Percentiles rank a stretch among this genome's conserved stretches.
Conservation (phyloP, 2,329 filamentous ascomycete genomes). For the Orbilia ellipsospora region DNA sequence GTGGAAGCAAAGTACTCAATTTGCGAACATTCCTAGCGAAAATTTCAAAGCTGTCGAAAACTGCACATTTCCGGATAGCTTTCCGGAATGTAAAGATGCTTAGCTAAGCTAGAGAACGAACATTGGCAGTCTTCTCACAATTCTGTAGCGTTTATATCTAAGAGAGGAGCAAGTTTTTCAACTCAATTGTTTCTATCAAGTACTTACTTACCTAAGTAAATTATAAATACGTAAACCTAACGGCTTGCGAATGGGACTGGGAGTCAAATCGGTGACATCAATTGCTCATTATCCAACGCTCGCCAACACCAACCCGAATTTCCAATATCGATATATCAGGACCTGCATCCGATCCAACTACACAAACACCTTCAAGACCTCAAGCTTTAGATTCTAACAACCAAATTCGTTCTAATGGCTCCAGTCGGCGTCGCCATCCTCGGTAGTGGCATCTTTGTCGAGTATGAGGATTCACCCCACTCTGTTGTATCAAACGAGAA, state of each 20-base stretch:
- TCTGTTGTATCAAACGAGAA: neutral
- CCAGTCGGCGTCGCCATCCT: constrained; percentile 71
- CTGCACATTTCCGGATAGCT: neutral
- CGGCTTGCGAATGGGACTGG: too few relatives aligned
- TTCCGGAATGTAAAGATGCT: constrained; percentile 1
- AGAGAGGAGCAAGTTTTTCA: neutral
- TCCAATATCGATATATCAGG: too few relatives aligned
- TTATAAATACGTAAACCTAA: too few relatives aligned
- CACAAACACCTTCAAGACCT: neutral
- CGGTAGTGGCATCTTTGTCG: constrained; percentile 73
- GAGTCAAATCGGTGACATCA: constrained; percentile 26
- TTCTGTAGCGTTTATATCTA: too few relatives aligned
- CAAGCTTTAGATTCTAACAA: neutral
- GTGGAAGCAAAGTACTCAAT: too few relatives aligned
- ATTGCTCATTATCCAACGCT: constrained; percentile 32
- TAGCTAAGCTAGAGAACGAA: neutral
- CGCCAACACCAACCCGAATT: constrained; percentile 19
- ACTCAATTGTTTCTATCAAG: too few relatives aligned
- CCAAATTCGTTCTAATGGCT: constrained; percentile 58
- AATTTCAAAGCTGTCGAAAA: neutral
- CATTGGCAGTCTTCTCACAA: neutral
- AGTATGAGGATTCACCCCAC: constrained; percentile 63
- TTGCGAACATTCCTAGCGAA: neutral
- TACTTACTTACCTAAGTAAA: too few relatives aligned
- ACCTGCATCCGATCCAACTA: too few relatives aligned